Evolutionary conservation across 768 basidiomycete species (phyloP), one percentile per base, ranked within the genome.

Genomic region (Amanita molliuscula): DNA sequence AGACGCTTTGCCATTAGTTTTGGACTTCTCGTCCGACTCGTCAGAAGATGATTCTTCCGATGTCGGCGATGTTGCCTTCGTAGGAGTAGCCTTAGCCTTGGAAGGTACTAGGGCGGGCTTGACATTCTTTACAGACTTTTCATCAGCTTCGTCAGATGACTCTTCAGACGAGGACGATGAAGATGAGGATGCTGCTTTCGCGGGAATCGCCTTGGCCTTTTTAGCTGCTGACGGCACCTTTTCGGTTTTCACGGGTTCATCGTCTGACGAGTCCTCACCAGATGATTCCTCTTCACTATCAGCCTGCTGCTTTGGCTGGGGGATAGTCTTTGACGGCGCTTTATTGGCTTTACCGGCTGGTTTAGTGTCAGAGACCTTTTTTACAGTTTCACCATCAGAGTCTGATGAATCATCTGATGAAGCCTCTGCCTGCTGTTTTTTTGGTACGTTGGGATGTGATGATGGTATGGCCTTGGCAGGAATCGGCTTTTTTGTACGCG

Each of bases 401-500:
- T 44, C 43, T 15, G 23, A 42, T 21, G 28, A 26, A n/a, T 59
- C 58, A 16, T 54, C 55, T 9, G 57, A 56, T 45, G 56, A 53
- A 29, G 60, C 59, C 11, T 59, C 56, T 26, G 47, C 20, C 23
- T 48, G 21, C 23, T 49, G 53, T 26, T 51, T 31, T 4, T 55
- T 25, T 25, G 47, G 3, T 15, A 15, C 16, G 8, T 40, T 40
- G 1, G 38, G 38, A 15, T 31, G 57, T 21, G 49, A 53, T 55
- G 55, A 10, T 9, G 46, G 10, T 34, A 38, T 55, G 48, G 51
- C 57, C 54, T 55, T 56, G 21, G 57, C 49, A 42, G 58, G 55
- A 29, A 59, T 50, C 46, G 61, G 50, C 49, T 57, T 61, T 55
- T 54, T 63, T 11, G 66, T 58, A 41, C 55, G 55, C 33, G 64